Evolutionary conservation across 768 basidiomycete genomes (phyloP).

Genomic region (Pleurotus tuber-regium): DNA sequence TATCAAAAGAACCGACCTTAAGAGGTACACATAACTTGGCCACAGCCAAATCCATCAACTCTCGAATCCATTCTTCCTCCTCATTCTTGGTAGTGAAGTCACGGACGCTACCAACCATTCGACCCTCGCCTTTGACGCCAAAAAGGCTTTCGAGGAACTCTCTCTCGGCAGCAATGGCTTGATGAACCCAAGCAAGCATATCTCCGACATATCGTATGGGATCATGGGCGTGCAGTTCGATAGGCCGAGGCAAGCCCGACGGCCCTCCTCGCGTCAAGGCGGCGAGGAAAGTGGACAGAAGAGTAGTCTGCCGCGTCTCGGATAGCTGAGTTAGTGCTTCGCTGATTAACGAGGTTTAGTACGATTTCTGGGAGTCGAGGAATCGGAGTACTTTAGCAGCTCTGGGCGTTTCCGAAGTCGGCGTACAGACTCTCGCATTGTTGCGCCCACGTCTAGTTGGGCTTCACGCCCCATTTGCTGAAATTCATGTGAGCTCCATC

Average conservation of each 20-base stretch:
- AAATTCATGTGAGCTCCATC: slow-evolving; percentile 86
- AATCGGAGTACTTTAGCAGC: slow-evolving; percentile 58
- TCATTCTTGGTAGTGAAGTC: slow-evolving; percentile 47
- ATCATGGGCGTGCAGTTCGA: slow-evolving; percentile 97
- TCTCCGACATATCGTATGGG: slow-evolving; percentile 95
- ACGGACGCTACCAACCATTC: slow-evolving; percentile 78
- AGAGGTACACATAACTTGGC: slow-evolving; percentile 86
- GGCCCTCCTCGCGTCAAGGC: slow-evolving; percentile 89
- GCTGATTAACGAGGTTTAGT: slow-evolving; percentile 19
- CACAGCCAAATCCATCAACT: slow-evolving; percentile 79
- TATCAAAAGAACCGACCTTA: slow-evolving; percentile 69
- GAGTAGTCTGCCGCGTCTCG: slow-evolving; percentile 75
- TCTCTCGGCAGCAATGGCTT: slow-evolving; percentile 90
- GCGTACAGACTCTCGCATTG: slow-evolving; percentile 69
- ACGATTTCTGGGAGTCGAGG: background rate
- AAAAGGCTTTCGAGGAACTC: slow-evolving; percentile 93
- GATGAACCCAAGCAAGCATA: slow-evolving; percentile 99
- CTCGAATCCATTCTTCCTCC: slow-evolving; percentile 77
- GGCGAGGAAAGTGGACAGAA: slow-evolving; percentile 79
- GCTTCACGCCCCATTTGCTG: slow-evolving; percentile 72
- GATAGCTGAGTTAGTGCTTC: slow-evolving; percentile 79
- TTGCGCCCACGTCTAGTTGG: slow-evolving; percentile 63
- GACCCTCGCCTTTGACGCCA: slow-evolving; percentile 55
- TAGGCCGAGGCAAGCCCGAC: slow-evolving; percentile 83
- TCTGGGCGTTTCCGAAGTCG: slow-evolving; percentile 78